These are phyloP conservation scores for Delitschia confertaspora DNA, from an alignment of 495 filamentous ascomycete species.

Conservation along the genomic window DNA sequence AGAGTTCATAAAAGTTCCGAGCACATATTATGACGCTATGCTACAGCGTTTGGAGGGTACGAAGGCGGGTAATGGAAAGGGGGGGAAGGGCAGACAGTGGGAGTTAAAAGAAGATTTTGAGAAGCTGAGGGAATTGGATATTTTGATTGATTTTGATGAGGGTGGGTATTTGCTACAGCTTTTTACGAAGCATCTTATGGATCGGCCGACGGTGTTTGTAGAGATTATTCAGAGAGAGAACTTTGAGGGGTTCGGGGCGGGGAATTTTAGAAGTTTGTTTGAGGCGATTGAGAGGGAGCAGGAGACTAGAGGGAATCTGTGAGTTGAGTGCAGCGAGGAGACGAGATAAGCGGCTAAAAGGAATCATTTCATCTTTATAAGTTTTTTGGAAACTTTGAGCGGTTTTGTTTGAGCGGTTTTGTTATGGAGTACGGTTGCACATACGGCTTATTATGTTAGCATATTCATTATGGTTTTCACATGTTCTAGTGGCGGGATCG, in stretches of 20 bases:
- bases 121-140: slow-evolving; percentile 60
- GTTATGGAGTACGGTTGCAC: too few relatives aligned
- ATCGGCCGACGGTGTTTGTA: slow-evolving; percentile 86
- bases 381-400: too few relatives aligned
- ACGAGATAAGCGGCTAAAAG: too few relatives aligned
- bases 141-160: slow-evolving; percentile 89
- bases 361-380: too few relatives aligned
- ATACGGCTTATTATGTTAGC: too few relatives aligned
- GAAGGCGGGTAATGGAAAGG: too few relatives aligned
- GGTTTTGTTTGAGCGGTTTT: too few relatives aligned
- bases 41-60: slow-evolving; percentile 54
- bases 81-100: slow-evolving; percentile 42
- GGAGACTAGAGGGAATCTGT: slow-evolving; percentile 70
- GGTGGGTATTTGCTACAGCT: slow-evolving; percentile 62
- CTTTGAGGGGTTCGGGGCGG: slow-evolving; percentile 83
- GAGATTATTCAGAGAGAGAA: slow-evolving; percentile 87
- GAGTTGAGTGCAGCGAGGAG: too few relatives aligned
- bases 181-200: slow-evolving; percentile 82
- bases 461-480: too few relatives aligned
- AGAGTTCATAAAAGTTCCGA: slow-evolving; percentile 79
- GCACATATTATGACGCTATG: slow-evolving; percentile 75
- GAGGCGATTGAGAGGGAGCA: slow-evolving; percentile 90
- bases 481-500: too few relatives aligned
- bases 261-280: slow-evolving; percentile 90
- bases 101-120: slow-evolving; percentile 67